These are phyloP conservation scores for Rhodotorula paludigena DNA, from an alignment of 768 basidiomycete genomes.

Conservation along the genomic window DNA sequence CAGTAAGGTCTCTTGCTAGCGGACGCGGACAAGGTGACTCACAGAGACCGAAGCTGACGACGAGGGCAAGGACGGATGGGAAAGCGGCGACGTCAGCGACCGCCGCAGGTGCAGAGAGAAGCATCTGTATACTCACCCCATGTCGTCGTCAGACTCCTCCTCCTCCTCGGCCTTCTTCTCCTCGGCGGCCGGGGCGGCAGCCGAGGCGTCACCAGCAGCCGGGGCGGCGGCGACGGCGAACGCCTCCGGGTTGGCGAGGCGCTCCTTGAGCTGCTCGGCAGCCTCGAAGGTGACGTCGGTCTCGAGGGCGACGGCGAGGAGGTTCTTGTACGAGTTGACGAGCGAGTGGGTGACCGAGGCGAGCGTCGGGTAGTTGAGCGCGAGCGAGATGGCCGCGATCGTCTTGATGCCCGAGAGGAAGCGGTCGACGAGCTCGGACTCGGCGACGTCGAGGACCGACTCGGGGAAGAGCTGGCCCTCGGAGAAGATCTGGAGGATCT, in stretches of 20 bases:
- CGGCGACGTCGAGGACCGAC: slow-evolving; percentile 84
- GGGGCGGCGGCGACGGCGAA: slow-evolving; percentile 70
- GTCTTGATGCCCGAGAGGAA: slow-evolving; percentile 93
- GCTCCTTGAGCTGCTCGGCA: slow-evolving; percentile 92
- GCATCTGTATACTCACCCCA: neutral
- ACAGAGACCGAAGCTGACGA: too few species aligned
- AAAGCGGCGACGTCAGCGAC: neutral
- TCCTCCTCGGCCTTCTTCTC: slow-evolving; percentile 57
- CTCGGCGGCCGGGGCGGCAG: slow-evolving; percentile 52
- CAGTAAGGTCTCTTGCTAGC: too few species aligned
- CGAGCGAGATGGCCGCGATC: slow-evolving; percentile 91
- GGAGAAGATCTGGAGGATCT: slow-evolving; percentile 83
- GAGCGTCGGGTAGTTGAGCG: slow-evolving; percentile 90
- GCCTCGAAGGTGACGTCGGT: slow-evolving; percentile 95
- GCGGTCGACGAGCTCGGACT: slow-evolving; percentile 80
- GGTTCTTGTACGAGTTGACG: slow-evolving; percentile 99
- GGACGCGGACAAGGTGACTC: too few species aligned
- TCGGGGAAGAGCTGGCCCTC: slow-evolving; percentile 86
- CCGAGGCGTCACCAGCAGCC: slow-evolving; percentile 56
- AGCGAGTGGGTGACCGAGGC: slow-evolving; percentile 90
- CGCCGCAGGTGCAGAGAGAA: neutral
- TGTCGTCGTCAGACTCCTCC: slow-evolving; percentile 2
- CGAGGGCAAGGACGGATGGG: too few species aligned
- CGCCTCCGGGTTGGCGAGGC: slow-evolving; percentile 96
- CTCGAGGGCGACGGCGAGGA: slow-evolving; percentile 57